Evolutionary conservation across 1,284 basidiomycete species (phyloP), one percentile per base, ranked within the genome.

Genomic region (Malassezia psittaci): DNA sequence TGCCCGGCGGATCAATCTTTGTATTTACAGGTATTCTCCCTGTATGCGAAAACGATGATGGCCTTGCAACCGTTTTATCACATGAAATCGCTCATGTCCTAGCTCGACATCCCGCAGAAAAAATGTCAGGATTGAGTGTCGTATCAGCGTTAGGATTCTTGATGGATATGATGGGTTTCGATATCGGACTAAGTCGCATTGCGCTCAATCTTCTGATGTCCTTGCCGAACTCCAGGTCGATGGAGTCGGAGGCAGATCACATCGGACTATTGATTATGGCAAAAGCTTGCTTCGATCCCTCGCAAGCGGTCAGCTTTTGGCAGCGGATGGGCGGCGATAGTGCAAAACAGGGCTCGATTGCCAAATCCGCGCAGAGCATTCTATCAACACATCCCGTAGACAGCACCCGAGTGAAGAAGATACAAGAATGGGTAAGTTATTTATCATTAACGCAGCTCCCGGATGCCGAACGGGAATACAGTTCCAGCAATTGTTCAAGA

Each of bases 1-100:
- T 81, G 2, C 86, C 85, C 37, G 83, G 84, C 4, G 80, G 80
- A 16, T 83, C 83, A 62, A 85, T 94, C 61, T 82, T 91, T 48
- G 87, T 96, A 2, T 94, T 88, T 41, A 66, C 87, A 0, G 90
- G 90, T 0, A 88, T 96, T 48, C 75, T 96, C 8, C 88, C 87
- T 0, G 77, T 91, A 5, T 85, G 83, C 46, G 78, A 78, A 58
- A 84, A 89, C 60, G 86, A 90, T 61, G 81, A 86, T 60, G 90
- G 89, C 0, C 77, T 96, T 0, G 88, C 91, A 1, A 85, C 86
- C 7, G 85, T 96, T 1, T 77, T 96, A 2, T 83, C 87, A 1
- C 90, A 96, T 75, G 88, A 88, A 84, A 59, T 44, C 80, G 88
- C 87, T 2, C 90, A 93, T 69, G 85, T 86, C 62, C 48, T 59